phyloP scores from a whole-genome alignment of 345 rosid species.

The Camelina hispida region DNA sequence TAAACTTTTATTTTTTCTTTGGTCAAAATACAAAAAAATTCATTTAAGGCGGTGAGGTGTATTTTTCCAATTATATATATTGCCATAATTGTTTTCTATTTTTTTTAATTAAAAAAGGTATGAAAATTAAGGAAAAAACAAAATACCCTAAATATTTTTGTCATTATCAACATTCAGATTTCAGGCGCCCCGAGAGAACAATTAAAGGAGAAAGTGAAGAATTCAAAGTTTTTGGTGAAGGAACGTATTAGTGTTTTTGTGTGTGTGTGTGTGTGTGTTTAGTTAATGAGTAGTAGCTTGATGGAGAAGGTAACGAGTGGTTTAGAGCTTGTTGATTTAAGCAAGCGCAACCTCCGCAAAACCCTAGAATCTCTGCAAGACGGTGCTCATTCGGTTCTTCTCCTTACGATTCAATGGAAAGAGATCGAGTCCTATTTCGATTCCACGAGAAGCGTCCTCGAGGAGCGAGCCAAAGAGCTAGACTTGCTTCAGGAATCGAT shows the following conservation, averaged over 20 bases:
- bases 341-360: conserved; percentile 32
- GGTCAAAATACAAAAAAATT: too few species aligned
- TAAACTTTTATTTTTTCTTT: too few species aligned
- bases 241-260: conserved; percentile 6
- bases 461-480: conserved; percentile 45
- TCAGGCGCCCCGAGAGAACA: conserved; percentile 1
- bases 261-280: neutral
- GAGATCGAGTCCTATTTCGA: conserved; percentile 50
- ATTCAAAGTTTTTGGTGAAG: neutral
- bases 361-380: conserved; percentile 47
- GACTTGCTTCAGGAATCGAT: conserved; percentile 35
- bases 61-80: neutral
- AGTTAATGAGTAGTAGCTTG: conserved; percentile 24
- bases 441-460: conserved; percentile 32
- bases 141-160: neutral
- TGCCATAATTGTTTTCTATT: neutral
- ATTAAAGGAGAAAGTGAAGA: conserved; percentile 1
- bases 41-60: neutral
- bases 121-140: neutral
- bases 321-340: conserved; percentile 25
- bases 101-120: neutral
- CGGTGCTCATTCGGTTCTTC: conserved; percentile 50
- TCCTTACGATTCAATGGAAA: conserved; percentile 53
- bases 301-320: conserved; percentile 34
- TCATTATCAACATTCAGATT: neutral